Conservation (phyloP, 345 rosid species). For the Kernera saxatilis region DNA sequence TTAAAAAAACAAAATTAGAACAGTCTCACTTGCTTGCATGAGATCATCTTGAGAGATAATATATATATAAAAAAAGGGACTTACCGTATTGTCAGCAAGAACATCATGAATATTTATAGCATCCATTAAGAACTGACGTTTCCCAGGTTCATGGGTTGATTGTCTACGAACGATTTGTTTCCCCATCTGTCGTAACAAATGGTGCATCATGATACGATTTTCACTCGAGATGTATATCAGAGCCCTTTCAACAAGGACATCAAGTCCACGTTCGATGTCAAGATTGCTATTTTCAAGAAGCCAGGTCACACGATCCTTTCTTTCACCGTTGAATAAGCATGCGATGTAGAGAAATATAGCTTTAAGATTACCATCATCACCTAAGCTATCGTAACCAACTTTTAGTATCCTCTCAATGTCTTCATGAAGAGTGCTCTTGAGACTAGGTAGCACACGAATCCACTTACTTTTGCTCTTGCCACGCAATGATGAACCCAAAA, state of each 20-base stretch:
- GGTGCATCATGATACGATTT: conserved; percentile 14
- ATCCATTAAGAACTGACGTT: conserved; percentile 8
- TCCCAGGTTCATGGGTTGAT: background rate
- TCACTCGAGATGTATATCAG: conserved; percentile 10
- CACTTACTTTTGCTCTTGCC: conserved; percentile 3
- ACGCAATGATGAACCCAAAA: conserved; percentile 26
- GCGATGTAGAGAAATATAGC: conserved; percentile 33
- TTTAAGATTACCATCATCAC: conserved; percentile 7
- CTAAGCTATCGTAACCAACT: conserved; percentile 30
- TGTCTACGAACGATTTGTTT: conserved; percentile 1
- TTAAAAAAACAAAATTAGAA: background rate
- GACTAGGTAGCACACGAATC: conserved; percentile 13
- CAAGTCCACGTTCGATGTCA: background rate
- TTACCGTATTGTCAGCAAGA: conserved; percentile 14
- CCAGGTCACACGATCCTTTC: background rate
- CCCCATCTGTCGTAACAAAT: conserved; percentile 30
- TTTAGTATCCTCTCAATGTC: conserved; percentile 2
- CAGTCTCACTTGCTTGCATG: too few relatives aligned
- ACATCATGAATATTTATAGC: conserved; percentile 11
- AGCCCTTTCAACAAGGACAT: conserved; percentile 14
- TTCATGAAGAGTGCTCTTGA: conserved; percentile 7
- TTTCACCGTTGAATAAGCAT: conserved; percentile 21
- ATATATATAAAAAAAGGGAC: too few relatives aligned
- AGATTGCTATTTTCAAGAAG: conserved; percentile 10
- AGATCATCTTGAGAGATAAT: too few relatives aligned